phyloP scores from a whole-genome alignment of 2,329 filamentous ascomycete species.

The Blumeria graminis region DNA sequence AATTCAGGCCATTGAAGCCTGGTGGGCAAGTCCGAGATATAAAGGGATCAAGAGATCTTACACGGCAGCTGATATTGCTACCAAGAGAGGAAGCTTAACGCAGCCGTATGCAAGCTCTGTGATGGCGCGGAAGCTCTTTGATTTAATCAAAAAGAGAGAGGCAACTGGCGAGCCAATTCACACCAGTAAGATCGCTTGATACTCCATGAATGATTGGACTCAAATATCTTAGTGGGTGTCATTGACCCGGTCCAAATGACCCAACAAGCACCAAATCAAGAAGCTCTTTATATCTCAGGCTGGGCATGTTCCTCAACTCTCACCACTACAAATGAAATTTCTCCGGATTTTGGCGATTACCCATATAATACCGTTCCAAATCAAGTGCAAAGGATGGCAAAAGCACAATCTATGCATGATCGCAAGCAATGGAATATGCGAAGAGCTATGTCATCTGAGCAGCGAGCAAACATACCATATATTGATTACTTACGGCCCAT shows the following conservation, averaged over 20 bases:
- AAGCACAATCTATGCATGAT: conserved; percentile 92
- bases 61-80: conserved; percentile 71
- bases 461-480: conserved; percentile 58
- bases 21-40: conserved; percentile 74
- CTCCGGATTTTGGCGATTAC: conserved; percentile 93
- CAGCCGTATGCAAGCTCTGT: conserved; percentile 79
- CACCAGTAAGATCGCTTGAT: conserved; percentile 38
- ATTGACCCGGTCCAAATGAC: conserved; percentile 99
- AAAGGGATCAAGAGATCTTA: conserved; percentile 83
- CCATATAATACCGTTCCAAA: conserved; percentile 98
- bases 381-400: conserved; percentile 86
- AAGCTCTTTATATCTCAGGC: conserved; percentile 85
- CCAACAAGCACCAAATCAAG: conserved; percentile 86
- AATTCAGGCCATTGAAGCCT: conserved; percentile 61
- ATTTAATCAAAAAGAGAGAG: conserved; percentile 56
- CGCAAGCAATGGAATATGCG: conserved; percentile 80
- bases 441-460: conserved; percentile 48
- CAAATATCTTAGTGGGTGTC: conserved; percentile 47
- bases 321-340: conserved; percentile 90
- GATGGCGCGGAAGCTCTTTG: conserved; percentile 88
- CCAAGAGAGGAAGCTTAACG: conserved; percentile 70
- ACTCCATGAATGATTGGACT: neutral
- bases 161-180: conserved; percentile 72
- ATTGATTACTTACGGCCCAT: conserved; percentile 86
- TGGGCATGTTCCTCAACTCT: conserved; percentile 93